phyloP scores from a whole-genome alignment of 495 filamentous ascomycete species.

The Usnea hakonensis region DNA sequence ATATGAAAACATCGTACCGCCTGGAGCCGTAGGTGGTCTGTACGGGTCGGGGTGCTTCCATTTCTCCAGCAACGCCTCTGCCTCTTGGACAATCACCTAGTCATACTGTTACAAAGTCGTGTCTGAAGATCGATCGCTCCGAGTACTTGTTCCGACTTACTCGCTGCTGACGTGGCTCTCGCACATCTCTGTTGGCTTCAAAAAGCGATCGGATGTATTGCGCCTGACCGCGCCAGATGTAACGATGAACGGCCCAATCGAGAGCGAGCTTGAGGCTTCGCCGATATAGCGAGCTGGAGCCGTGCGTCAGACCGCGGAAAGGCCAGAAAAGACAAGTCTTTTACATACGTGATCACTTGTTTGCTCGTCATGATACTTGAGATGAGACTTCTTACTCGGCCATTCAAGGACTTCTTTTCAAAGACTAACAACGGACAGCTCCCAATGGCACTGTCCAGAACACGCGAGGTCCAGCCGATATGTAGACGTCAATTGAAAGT shows the following conservation, averaged over 20 bases:
- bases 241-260: conserved; percentile 87
- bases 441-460: not conserved
- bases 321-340: not conserved
- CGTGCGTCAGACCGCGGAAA: conserved; percentile 1
- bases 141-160: conserved; percentile 39
- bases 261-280: conserved; percentile 86
- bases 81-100: conserved; percentile 73
- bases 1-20: conserved; percentile 56
- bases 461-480: not conserved
- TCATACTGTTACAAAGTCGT: not conserved
- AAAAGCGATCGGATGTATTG: conserved; percentile 93
- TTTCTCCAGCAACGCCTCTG: conserved; percentile 76
- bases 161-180: conserved; percentile 79
- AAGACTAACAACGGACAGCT: not conserved
- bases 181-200: conserved; percentile 82
- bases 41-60: conserved; percentile 99
- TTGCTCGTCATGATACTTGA: conserved; percentile 26
- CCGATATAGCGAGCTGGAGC: conserved; percentile 79
- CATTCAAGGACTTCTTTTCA: not conserved
- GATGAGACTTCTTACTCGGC: not conserved
- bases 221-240: conserved; percentile 89
- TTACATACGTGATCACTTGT: conserved; percentile 22
- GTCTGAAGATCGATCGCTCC: not conserved
- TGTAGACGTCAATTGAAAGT: not conserved
- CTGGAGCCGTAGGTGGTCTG: conserved; percentile 76